A percentile compares a stretch with the other conserved stretches of the same genome.
Conservation (phyloP, 352 stramenopile genomes). For the Phytophthora sp. region DNA sequence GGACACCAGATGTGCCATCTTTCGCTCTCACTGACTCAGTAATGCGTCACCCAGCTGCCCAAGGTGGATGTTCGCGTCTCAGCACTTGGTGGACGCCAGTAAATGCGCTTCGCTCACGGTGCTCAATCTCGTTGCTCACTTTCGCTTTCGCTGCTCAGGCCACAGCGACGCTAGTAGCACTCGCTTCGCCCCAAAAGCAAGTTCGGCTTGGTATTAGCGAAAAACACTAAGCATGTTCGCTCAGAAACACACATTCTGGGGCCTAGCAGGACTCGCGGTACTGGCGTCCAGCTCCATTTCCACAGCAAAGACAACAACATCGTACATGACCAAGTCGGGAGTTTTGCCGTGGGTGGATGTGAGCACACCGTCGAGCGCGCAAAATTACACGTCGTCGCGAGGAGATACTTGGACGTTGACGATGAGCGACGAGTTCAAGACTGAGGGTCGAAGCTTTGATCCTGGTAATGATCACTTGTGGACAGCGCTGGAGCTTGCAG, state of each 20-base stretch:
- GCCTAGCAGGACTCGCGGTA: too few relatives aligned
- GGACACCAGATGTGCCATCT: conserved; percentile 11
- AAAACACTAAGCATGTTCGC: conserved; percentile 3
- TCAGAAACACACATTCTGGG: conserved; percentile 1
- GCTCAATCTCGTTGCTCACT: conserved; percentile 3
- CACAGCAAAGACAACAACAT: conserved; percentile 16
- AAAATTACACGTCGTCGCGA: conserved; percentile 47
- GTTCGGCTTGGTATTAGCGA: too few relatives aligned
- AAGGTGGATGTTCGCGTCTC: conserved; percentile 12
- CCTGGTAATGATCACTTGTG: conserved; percentile 93
- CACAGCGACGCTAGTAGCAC: not conserved
- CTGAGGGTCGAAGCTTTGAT: conserved; percentile 73
- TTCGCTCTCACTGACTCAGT: not conserved
- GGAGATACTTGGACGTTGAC: conserved; percentile 57
- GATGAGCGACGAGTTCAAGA: conserved; percentile 73
- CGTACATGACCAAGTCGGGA: conserved; percentile 51
- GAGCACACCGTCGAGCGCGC: conserved; percentile 36
- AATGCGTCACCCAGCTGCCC: not conserved
- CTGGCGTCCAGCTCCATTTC: too few relatives aligned
- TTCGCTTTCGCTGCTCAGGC: conserved; percentile 1
- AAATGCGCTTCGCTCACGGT: too few relatives aligned
- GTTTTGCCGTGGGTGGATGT: conserved; percentile 62
- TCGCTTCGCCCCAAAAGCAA: too few relatives aligned
- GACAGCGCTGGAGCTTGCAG: conserved; percentile 79
- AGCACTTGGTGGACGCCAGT: conserved; percentile 11